phyloP scores from a whole-genome alignment of 139 green algal species.

The Coccomyxa sp. region DNA sequence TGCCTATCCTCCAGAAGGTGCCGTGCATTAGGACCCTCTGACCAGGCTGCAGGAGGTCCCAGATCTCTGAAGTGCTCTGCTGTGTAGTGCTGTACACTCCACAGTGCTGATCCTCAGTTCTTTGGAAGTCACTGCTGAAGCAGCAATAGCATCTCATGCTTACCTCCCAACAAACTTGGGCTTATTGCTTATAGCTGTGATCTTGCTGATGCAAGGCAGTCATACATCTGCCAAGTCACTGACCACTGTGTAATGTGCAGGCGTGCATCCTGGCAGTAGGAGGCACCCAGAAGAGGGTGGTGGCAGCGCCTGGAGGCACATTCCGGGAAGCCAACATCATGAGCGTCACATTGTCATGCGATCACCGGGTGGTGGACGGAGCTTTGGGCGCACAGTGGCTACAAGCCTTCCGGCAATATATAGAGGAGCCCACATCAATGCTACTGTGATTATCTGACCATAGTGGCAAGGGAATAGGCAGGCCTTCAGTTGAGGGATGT shows the following conservation, averaged over 20 bases:
- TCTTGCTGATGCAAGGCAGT: not conserved
- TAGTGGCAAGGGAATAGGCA: no score
- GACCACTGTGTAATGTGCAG: conserved; percentile 21
- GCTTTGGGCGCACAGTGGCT: conserved; percentile 96
- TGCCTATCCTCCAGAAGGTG: not conserved
- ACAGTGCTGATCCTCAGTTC: not conserved
- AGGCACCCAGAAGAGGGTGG: conserved; percentile 48
- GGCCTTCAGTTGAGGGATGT: no score
- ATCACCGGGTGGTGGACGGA: conserved; percentile 97
- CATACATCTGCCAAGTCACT: not conserved
- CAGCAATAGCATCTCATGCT: not conserved
- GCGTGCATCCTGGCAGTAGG: conserved; percentile 78
- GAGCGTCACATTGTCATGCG: conserved; percentile 85
- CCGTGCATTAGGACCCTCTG: not conserved
- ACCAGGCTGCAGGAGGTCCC: no score
- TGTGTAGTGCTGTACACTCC: not conserved
- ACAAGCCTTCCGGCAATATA: conserved; percentile 82
- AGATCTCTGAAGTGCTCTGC: not conserved
- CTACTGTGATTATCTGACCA: conserved; percentile 68
- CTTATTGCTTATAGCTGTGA: not conserved
- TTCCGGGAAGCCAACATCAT: conserved; percentile 56
- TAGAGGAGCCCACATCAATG: conserved; percentile 91
- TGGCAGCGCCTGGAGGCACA: conserved; percentile 25
- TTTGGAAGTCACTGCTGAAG: not conserved
- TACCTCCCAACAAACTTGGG: no score